Evolutionary conservation across 148 eudicot genomes (phyloP), one percentile per base, ranked within the genome.

Genomic region (Camellia sinensis): DNA sequence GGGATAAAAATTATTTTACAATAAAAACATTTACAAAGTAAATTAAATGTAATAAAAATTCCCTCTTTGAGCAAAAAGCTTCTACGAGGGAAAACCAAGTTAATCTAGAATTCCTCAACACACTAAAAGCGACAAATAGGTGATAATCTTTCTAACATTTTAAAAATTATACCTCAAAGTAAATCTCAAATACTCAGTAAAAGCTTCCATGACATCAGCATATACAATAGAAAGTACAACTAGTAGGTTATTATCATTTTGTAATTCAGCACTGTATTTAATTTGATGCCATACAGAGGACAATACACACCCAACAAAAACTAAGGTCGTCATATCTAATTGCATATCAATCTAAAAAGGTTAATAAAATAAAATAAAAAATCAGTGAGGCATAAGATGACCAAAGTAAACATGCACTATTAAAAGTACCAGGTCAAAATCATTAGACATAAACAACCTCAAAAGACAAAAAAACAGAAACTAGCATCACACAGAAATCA

Each of bases 401-500:
- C 60, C 9, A 52, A 72, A 50, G 37, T 11, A 72, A 72, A 3
- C 75, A 13, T 52, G 59, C 43, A 72, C 60, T 72, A 13, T 29
- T 72, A 37, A 72, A 50, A 50, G n/a, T 41, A 50, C 41, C 75
- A 6, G 5, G 44, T 45, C 75, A 71, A 71, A 71, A 48, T 71
- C 59, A 52, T 1, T 18, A 21, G 40, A 72, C 41, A 12, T 6
- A 50, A 45, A 52, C 59, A 2, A 72, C 59, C 21, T 3, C 2
- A 50, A 48, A 53, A 46, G 13, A 50, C 29, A 60, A 11, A 50
- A 19, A 40, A 0, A 46, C n/a, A 21, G 41, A 72, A 12, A 21
- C 0, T 21, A 70, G 73, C 37, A 70, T 6, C 56, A 78, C 73
- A 81, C 73, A 54, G 48, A 50, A 18, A 63, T 48, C 29, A 66